Conservation (phyloP, 2,329 filamentous ascomycete genomes). For the Lasiodiplodia sp. region DNA sequence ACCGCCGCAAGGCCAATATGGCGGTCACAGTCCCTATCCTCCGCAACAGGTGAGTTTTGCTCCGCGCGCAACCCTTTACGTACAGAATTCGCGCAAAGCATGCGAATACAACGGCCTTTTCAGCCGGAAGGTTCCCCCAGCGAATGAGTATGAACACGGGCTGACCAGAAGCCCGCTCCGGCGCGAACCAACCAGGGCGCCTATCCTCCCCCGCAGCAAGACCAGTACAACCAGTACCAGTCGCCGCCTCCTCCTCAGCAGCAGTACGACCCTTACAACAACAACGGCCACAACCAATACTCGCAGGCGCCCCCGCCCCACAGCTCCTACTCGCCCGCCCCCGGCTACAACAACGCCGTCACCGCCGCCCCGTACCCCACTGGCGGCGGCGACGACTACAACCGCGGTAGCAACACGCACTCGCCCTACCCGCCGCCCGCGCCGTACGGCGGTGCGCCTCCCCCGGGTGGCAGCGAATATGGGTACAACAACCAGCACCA, state of each 20-base stretch:
- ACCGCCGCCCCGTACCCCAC: slow-evolving; percentile 16
- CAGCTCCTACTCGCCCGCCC: slow-evolving; percentile 25
- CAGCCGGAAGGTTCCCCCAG: neutral
- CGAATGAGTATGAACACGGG: neutral
- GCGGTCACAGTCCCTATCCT: slow-evolving; percentile 38
- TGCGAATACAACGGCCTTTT: neutral
- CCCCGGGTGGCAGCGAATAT: neutral
- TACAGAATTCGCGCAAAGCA: neutral
- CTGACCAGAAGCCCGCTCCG: neutral
- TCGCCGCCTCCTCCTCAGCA: slow-evolving; percentile 11
- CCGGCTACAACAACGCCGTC: slow-evolving; percentile 29
- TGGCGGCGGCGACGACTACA: slow-evolving; percentile 6
- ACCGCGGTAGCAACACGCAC: slow-evolving; percentile 36
- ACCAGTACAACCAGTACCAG: slow-evolving; percentile 41
- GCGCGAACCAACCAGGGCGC: slow-evolving; percentile 37
- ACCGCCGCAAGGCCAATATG: slow-evolving; percentile 28
- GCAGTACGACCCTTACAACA: slow-evolving; percentile 41
- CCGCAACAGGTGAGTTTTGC: slow-evolving; percentile 34
- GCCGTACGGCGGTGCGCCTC: slow-evolving; percentile 9
- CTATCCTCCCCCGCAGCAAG: slow-evolving; percentile 41
- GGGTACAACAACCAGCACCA: slow-evolving; percentile 34
- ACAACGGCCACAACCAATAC: neutral
- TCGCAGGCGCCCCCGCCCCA: slow-evolving; percentile 31
- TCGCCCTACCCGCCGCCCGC: slow-evolving; percentile 40
- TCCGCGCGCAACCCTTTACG: neutral